phyloP scores from a whole-genome alignment of 352 stramenopile species.

The Pythium brassicae region DNA sequence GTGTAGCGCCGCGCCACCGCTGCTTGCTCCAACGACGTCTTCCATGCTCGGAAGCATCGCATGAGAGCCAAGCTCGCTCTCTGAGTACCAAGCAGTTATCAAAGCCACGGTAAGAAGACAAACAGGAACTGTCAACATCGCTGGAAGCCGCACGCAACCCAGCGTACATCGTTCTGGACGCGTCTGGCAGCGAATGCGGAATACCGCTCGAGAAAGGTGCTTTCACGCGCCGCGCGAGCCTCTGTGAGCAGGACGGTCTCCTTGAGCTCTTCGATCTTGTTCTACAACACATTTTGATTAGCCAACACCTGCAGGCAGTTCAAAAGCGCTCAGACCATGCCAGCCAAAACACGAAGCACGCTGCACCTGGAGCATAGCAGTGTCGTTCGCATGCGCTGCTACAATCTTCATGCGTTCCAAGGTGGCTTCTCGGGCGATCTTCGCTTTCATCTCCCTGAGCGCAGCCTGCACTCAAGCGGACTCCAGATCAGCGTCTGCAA shows the following conservation, averaged over 20 bases:
- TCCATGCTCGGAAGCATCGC: conserved; percentile 29
- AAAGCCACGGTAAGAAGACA: too few species aligned
- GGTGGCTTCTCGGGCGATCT: conserved; percentile 16
- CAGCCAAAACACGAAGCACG: not conserved
- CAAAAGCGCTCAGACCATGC: too few species aligned
- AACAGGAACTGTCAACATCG: too few species aligned
- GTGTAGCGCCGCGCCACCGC: conserved; percentile 1
- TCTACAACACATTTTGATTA: too few species aligned
- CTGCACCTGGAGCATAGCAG: conserved; percentile 37
- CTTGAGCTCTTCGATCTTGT: conserved; percentile 40
- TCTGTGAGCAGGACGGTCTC: conserved; percentile 10
- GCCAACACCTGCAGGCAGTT: too few species aligned
- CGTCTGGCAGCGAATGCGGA: conserved; percentile 22
- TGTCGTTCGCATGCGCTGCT: conserved; percentile 36
- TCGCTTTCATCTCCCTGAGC: conserved; percentile 20
- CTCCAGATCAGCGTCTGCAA: too few species aligned
- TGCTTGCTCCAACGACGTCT: not conserved
- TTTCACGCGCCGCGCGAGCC: conserved; percentile 6
- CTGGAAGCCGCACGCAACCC: too few species aligned
- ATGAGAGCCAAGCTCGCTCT: conserved; percentile 20
- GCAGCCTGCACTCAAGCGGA: conserved; percentile 18
- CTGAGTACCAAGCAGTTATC: too few species aligned
- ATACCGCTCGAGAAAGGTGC: conserved; percentile 26
- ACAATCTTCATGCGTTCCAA: conserved; percentile 45
- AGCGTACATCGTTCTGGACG: conserved; percentile 19